Percentiles rank a stretch among this genome's conserved stretches.
phyloP scores from a whole-genome alignment of 2,329 filamentous ascomycete species.

The Diaporthe humulicola region DNA sequence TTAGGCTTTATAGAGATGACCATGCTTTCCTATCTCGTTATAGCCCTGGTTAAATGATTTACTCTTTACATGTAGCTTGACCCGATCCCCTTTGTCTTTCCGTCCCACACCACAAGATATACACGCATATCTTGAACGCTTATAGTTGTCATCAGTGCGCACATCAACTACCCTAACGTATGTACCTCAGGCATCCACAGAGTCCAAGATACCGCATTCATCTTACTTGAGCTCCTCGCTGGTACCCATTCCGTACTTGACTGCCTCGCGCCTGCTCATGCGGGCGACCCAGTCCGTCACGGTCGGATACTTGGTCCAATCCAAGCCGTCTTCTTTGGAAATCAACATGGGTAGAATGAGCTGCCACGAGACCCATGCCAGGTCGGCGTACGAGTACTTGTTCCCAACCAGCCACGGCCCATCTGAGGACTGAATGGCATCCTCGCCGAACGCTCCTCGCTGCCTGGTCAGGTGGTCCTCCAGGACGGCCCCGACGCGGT shows the following conservation, averaged over 20 bases:
- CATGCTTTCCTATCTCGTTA: too few species aligned
- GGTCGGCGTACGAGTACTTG: conserved; percentile 33
- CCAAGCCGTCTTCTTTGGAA: background rate
- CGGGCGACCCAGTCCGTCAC: conserved; percentile 2
- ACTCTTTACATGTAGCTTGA: too few species aligned
- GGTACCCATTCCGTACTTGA: background rate
- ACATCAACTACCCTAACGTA: too few species aligned
- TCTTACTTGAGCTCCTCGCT: background rate
- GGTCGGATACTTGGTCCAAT: background rate
- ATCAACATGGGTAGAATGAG: background rate
- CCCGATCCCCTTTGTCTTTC: background rate
- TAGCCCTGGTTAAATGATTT: background rate
- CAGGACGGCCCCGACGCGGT: conserved; percentile 29
- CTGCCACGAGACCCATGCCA: conserved; percentile 34
- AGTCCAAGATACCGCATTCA: background rate
- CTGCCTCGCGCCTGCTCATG: background rate
- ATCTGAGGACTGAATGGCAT: background rate
- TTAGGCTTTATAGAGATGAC: too few species aligned
- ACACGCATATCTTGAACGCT: too few species aligned
- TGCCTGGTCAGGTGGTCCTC: conserved; percentile 30
- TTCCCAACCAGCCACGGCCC: conserved; percentile 35
- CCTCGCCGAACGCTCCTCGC: background rate
- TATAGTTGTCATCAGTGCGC: background rate
- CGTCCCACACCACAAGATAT: too few species aligned
- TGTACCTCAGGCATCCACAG: background rate